phyloP scores from a whole-genome alignment of 306 rosid genomes.

The Mimosa pudica region DNA sequence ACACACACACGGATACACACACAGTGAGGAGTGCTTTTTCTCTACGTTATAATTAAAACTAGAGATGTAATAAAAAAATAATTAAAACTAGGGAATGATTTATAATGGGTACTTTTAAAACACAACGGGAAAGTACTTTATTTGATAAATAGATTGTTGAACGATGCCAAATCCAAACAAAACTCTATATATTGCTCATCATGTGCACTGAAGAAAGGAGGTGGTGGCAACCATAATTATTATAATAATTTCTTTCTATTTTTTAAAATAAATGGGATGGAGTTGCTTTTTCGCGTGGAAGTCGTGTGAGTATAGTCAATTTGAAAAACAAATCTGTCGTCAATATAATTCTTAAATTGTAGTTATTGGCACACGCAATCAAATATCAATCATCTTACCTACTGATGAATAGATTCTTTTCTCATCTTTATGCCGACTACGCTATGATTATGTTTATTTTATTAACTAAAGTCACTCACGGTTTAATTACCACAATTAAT shows the following conservation, averaged over 20 bases:
- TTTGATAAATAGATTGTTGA: background rate
- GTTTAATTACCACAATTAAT: background rate
- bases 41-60: too few relatives aligned
- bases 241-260: background rate
- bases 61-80: too few relatives aligned
- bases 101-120: too few relatives aligned
- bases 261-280: background rate
- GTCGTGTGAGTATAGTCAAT: constrained; percentile 5
- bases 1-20: too few relatives aligned
- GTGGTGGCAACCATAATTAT: background rate
- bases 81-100: too few relatives aligned
- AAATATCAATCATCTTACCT: background rate
- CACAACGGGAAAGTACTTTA: too few relatives aligned
- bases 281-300: constrained; percentile 15
- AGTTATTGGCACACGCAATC: background rate
- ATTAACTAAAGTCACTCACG: background rate
- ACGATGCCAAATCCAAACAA: background rate
- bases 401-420: background rate
- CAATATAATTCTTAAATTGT: background rate
- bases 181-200: background rate
- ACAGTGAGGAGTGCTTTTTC: too few relatives aligned
- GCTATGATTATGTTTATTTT: background rate
- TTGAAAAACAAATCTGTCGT: constrained; percentile 10
- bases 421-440: background rate
- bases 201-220: background rate